Percentiles rank a stretch among this genome's conserved stretches.
Evolutionary conservation across 2,329 filamentous ascomycete genomes (phyloP).

Genomic region (Cytospora schulzeri): DNA sequence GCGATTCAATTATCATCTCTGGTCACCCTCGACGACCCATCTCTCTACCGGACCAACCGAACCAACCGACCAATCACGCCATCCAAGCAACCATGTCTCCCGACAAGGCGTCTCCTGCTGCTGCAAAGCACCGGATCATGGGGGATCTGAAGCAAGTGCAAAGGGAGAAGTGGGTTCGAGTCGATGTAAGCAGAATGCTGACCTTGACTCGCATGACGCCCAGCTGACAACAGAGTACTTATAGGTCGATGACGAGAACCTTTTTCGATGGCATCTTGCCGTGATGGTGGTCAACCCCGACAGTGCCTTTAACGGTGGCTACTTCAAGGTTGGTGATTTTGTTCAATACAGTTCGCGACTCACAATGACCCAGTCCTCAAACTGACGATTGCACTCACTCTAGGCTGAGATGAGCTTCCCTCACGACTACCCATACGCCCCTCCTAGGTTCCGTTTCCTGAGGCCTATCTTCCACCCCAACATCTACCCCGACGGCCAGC

Average conservation of each 20-base stretch:
- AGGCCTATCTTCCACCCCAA: conserved; percentile 86
- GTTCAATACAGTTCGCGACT: not conserved
- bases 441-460: conserved; percentile 85
- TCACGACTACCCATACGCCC: conserved; percentile 84
- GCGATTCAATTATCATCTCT: not conserved
- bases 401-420: conserved; percentile 85
- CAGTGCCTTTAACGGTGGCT: conserved; percentile 88
- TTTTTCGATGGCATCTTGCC: conserved; percentile 84
- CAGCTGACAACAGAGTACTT: conserved; percentile 22
- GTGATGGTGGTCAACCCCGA: conserved; percentile 93
- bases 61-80: not conserved
- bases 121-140: conserved; percentile 80
- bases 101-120: conserved; percentile 27
- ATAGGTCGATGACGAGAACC: conserved; percentile 76
- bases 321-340: conserved; percentile 66
- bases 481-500: conserved; percentile 84
- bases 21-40: not conserved
- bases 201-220: conserved; percentile 10
- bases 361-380: not conserved
- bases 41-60: not conserved
- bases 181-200: conserved; percentile 63
- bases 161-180: conserved; percentile 92
- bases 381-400: not conserved
- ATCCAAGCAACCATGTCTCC: conserved; percentile 42
- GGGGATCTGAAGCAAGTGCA: conserved; percentile 79